Evolutionary conservation across 1,284 basidiomycete species (phyloP).

Genomic region (Fomitopsis betulina): DNA sequence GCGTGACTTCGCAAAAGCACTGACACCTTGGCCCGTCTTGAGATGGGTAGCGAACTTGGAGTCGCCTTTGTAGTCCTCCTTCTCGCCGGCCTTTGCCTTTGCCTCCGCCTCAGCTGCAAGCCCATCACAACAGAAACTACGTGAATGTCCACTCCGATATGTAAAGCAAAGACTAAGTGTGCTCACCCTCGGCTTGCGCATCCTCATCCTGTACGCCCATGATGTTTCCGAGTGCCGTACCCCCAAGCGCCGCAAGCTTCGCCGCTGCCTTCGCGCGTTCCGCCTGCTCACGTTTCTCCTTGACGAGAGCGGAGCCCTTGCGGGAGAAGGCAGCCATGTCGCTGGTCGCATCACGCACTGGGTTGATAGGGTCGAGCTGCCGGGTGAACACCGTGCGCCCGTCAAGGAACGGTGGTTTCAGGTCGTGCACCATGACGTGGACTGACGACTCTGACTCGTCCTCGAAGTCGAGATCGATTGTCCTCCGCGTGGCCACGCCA

Average conservation of each 20-base stretch:
- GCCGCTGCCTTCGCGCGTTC: conserved; percentile 95
- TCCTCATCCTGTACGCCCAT: conserved; percentile 97
- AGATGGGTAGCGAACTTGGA: conserved; percentile 95
- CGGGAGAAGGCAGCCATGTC: conserved; percentile 96
- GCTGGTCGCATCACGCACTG: conserved; percentile 89
- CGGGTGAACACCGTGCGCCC: conserved; percentile 95
- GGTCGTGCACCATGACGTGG: conserved; percentile 94
- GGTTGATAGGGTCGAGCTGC: conserved; percentile 96
- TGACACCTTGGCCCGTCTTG: conserved; percentile 74
- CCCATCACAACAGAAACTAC: conserved; percentile 35
- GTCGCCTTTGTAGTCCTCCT: conserved; percentile 82
- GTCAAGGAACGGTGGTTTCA: conserved; percentile 97
- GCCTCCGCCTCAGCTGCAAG: conserved; percentile 56
- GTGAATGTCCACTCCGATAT: conserved; percentile 72
- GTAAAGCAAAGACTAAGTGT: conserved; percentile 11
- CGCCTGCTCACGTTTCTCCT: conserved; percentile 93
- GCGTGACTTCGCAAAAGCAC: conserved; percentile 77
- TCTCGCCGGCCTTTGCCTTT: conserved; percentile 31
- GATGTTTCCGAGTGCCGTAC: conserved; percentile 92
- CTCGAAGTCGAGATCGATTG: conserved; percentile 88
- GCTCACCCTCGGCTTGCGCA: conserved; percentile 78
- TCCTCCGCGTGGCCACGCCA: conserved; percentile 84
- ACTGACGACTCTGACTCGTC: conserved; percentile 94
- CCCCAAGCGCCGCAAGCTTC: conserved; percentile 89
- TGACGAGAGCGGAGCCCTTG: conserved; percentile 91